phyloP scores from a whole-genome alignment of 352 stramenopile species.

The Pythium guiyangense region DNA sequence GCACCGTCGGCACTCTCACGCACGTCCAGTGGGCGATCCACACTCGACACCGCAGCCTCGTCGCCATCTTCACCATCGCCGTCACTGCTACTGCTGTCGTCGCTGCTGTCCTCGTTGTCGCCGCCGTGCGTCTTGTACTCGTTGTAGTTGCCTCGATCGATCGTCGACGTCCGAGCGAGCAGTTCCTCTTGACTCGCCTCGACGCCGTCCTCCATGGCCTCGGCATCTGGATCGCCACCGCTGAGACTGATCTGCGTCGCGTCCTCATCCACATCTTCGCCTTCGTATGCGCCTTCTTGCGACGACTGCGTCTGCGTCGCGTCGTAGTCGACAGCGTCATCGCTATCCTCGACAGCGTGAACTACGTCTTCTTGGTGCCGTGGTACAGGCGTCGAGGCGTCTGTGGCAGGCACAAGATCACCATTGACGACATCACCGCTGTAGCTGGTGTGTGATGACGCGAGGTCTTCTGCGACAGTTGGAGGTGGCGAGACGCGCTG shows the following conservation, averaged over 20 bases:
- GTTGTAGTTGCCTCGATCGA: constrained; percentile 45
- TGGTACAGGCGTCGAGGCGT: no score
- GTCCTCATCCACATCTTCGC: neutral
- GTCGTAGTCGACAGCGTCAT: neutral
- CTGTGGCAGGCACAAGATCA: no score
- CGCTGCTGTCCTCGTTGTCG: constrained; percentile 1
- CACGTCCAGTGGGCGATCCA: neutral
- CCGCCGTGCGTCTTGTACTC: constrained; percentile 30
- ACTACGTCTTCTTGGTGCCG: no score
- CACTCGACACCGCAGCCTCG: no score
- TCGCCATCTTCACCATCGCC: neutral
- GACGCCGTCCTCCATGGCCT: neutral
- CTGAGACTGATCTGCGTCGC: constrained; percentile 4
- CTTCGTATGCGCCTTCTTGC: neutral
- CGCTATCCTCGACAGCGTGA: neutral
- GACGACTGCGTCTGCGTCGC: neutral
- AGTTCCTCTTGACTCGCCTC: constrained; percentile 18
- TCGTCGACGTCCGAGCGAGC: constrained; percentile 25
- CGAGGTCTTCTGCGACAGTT: no score
- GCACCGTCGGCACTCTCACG: neutral
- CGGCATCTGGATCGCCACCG: constrained; percentile 6
- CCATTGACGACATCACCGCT: no score
- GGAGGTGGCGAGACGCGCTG: no score
- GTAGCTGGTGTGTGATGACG: no score
- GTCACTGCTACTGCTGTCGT: no score